Conservation (phyloP, 169 alveolate species). For the Plasmodium vivax region DNA sequence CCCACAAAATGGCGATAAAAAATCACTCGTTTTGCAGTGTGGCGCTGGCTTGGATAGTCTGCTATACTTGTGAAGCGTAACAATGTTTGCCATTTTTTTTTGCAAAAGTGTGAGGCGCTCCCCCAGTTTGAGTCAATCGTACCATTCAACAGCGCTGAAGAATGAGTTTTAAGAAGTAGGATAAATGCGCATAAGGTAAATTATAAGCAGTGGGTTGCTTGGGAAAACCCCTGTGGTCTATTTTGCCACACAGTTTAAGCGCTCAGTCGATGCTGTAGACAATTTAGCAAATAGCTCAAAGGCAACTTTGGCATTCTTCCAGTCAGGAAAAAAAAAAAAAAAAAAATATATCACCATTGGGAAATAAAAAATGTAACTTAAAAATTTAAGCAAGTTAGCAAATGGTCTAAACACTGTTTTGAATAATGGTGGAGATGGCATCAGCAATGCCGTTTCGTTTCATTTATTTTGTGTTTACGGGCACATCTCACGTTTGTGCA, state of each 20-base stretch:
- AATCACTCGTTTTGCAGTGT: background rate
- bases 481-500: background rate
- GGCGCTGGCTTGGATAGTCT: background rate
- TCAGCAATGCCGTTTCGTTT: background rate
- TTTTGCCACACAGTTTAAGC: background rate
- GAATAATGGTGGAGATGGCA: background rate
- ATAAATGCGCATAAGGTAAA: background rate
- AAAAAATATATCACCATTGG: background rate
- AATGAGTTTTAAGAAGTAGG: background rate
- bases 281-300: background rate
- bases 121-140: background rate
- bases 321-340: background rate
- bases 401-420: background rate
- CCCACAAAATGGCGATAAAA: background rate
- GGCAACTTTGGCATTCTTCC: background rate
- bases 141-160: background rate
- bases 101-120: background rate
- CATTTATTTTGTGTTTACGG: background rate
- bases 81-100: background rate
- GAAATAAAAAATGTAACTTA: background rate
- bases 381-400: background rate
- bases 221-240: background rate
- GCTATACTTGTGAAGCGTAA: background rate
- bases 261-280: background rate
- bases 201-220: background rate